Evolutionary conservation across 2,329 filamentous ascomycete genomes (phyloP), one percentile per base, ranked within the genome.

Genomic region (Penicillium sp.): DNA sequence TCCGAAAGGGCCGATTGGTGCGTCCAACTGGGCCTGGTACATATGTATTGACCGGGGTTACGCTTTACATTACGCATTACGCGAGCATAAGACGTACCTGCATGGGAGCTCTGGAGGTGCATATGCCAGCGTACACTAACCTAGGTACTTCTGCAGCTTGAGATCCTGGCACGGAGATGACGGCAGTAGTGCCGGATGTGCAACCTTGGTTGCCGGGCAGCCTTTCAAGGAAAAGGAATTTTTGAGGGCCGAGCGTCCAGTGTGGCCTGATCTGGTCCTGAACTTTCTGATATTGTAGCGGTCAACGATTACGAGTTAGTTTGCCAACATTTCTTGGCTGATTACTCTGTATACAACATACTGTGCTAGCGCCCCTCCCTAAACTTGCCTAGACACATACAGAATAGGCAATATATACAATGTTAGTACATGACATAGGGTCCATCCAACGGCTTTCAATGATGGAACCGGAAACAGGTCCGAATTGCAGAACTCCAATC

Each of bases 101-200:
- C 52, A 43, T 55, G 16, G 5, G 31, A 51, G 38, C 39, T 20
- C 16, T 16, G 6, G 18, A 16, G 38, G 39, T 51, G 49, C 49
- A 51, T 51, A 44, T 50, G 45, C 52, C 52, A 50, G 46, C 46
- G 13, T 46, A 55, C 22, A 38, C 8, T 22, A 35, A 35, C 8
- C 20, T 35, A 46, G 29, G 37, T 42, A 49, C 29, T 49, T 49
- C 32, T 50, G 44, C 24, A 50, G 26, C 38, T 43, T 24, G 39
- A 13, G 49, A 51, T 50, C 37, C 18, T 26, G 14, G 13, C 38
- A 50, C 9, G 37, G 26, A 16, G 13, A 16, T 22, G 13, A 13
- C 7, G 26, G 35, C 11, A 49, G 48, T 31, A 34, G 26, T 18
- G 26, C 38, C n/a, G 18, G 37, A 10, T 50, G 14, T n/a, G 48